A percentile compares a stretch with the other conserved stretches of the same genome.
phyloP scores from a whole-genome alignment of 352 stramenopile species.

The Salisapilia sapeloensis region DNA sequence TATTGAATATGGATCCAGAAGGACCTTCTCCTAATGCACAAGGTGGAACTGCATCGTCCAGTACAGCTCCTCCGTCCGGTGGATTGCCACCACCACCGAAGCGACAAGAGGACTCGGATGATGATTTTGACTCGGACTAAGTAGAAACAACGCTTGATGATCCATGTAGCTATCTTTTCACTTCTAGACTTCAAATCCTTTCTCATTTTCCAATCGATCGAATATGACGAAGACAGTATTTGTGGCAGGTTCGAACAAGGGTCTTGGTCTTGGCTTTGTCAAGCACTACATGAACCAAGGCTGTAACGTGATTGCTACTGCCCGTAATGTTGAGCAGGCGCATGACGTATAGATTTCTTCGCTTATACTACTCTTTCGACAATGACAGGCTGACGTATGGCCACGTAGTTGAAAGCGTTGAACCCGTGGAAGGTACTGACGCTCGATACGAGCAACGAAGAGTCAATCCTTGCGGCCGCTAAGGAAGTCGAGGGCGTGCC shows the following conservation, averaged over 20 bases:
- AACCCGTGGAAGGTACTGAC: slow-evolving; percentile 23
- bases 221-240: slow-evolving; percentile 3
- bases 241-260: slow-evolving; percentile 7
- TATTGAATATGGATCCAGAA: slow-evolving; percentile 70
- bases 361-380: too few species aligned
- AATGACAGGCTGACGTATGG: neutral
- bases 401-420: slow-evolving; percentile 13
- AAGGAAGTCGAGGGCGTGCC: slow-evolving; percentile 15
- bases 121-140: slow-evolving; percentile 39
- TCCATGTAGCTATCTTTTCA: too few species aligned
- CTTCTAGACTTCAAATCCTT: too few species aligned
- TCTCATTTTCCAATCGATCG: neutral
- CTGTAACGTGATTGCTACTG: slow-evolving; percentile 6
- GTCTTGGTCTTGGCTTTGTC: slow-evolving; percentile 6
- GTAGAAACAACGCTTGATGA: neutral
- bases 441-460: slow-evolving; percentile 32
- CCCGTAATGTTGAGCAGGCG: slow-evolving; percentile 2
- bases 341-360: slow-evolving; percentile 3
- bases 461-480: slow-evolving; percentile 21
- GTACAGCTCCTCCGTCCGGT: slow-evolving; percentile 9
- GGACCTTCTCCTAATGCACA: slow-evolving; percentile 45
- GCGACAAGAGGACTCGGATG: slow-evolving; percentile 11
- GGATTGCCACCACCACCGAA: slow-evolving; percentile 23
- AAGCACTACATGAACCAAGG: slow-evolving; percentile 8
- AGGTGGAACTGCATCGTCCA: slow-evolving; percentile 2